phyloP scores from a whole-genome alignment of 2,329 filamentous ascomycete species.

The Cladosporium sp. region DNA sequence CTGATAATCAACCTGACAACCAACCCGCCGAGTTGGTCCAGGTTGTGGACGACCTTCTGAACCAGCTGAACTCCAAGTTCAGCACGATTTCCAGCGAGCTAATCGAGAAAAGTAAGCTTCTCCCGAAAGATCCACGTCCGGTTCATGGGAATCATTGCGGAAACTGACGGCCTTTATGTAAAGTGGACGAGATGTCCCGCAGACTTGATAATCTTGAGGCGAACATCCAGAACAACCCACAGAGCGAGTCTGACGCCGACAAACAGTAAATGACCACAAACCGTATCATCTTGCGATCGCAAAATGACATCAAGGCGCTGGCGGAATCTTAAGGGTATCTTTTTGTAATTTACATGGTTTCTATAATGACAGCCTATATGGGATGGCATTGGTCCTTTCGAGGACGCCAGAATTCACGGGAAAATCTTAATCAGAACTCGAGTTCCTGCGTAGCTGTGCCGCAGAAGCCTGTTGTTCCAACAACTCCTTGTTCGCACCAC shows the following conservation, averaged over 20 bases:
- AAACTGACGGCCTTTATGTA: not conserved
- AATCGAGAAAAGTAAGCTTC: conserved; percentile 79
- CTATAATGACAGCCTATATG: too few relatives aligned
- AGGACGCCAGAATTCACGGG: too few relatives aligned
- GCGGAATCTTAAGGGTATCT: too few relatives aligned
- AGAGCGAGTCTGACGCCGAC: conserved; percentile 14
- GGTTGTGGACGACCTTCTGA: conserved; percentile 81
- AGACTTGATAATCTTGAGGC: conserved; percentile 79
- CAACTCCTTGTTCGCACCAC: not conserved
- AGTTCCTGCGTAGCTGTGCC: conserved; percentile 7
- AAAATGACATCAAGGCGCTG: too few relatives aligned
- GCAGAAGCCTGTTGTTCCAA: not conserved
- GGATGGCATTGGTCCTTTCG: too few relatives aligned
- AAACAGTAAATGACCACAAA: not conserved
- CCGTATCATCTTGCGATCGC: too few relatives aligned
- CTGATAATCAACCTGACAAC: conserved; percentile 44
- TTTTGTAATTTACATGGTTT: too few relatives aligned
- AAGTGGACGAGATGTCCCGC: conserved; percentile 92
- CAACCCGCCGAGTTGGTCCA: conserved; percentile 62
- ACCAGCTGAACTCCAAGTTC: conserved; percentile 80
- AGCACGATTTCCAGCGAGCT: conserved; percentile 79
- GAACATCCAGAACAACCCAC: conserved; percentile 54
- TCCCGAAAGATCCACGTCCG: too few relatives aligned
- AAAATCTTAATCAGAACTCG: conserved; percentile 6
- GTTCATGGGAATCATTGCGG: too few relatives aligned